Base-by-base conservation (phyloP, 129 eudicot species). In the Rutidosis leptorrhynchoides region DNA sequence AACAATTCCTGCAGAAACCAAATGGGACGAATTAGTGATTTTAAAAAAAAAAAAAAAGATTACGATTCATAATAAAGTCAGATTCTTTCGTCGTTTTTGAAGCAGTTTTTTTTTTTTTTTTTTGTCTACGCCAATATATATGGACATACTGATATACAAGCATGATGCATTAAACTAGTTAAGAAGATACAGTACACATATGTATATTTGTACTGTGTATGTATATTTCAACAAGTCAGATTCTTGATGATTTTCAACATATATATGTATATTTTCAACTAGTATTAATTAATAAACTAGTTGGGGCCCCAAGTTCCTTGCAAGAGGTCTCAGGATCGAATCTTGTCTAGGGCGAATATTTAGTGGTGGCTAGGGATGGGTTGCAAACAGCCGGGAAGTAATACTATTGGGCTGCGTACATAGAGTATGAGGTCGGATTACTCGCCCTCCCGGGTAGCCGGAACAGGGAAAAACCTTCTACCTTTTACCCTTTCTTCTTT, bases 1-100 rank as follows among this genome's bases (percentile, higher is more conserved):
- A 57, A 72, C 65, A 63, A 80, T 65, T 70, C 83, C 85, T 84
- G 85, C 42, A 32, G 28, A 24, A 76, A 75, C 19, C 22, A 16
- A 63, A 74, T 49, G 22, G 51, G 25, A 7, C 0, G 35, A 17
- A 27, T 54, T 68, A 56, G 43, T 70, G 61, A 73, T 45, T 63
- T 40, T 65, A 51, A 4, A 58, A 57, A n/a, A 27, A 32, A 10
- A 21, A 7, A 11, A 12, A n/a, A n/a, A n/a, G n/a, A n/a, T n/a
- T 37, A 37, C 16, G 3, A 7, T 33, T 33, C 12, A 7, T 33
- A 7, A 37, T 12, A 5, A 46, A 46, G 20, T 48, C 23, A n/a
- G 6, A 46, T 15, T 16, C 53, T 17, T 17, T 49, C 11, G 55
- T 49, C 2, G 10, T 49, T 20, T 17, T 3, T 49, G 10, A 49